Evolutionary conservation across 352 stramenopile genomes (phyloP), one percentile per base, ranked within the genome.

Genomic region (Globisporangium splendens): DNA sequence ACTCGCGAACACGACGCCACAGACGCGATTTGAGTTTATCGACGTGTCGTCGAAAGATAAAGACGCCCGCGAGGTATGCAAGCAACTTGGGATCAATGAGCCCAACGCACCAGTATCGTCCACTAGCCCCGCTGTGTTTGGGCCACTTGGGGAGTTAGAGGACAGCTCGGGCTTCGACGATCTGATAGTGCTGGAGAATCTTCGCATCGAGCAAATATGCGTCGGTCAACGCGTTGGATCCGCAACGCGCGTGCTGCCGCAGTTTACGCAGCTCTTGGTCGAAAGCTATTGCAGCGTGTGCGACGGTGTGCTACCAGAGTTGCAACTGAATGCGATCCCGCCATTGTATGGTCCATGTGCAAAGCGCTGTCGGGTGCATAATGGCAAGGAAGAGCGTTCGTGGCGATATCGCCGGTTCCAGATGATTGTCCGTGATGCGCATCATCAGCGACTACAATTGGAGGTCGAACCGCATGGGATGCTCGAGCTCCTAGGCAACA

Each of bases 1-100:
- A 51, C 39, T 87, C 8, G 80, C 72, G 38, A 83, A 84, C 52
- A 85, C 77, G 17, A 90, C 77, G 18, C 70, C 75, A 8, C 67
- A 83, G 21, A 85, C 77, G 33, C 66, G 62, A 38, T 81, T 87
- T 50, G 46, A 50, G 7, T 62, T 79, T 17, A 47, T 79, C 12
- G 60, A 75, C 13, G 39, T 38, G 28, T 28, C 60, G 12, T 10
- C 42, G 12, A 17, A 13, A 1, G 63, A 75, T 42, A 24, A 50
- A 35, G 61, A 77, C 22, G 63, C 62, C 0, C 57, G 72, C 24
- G 56, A 65, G 46, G 35, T 80, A n/a, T 59, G 66, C 39, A 60
- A 61, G 12, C 63, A 46, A 51, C 20, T 71, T 15, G 48, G 21
- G 46, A 15, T 41, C 41, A 6, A 35, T 8, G 15, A 38, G 5